A percentile compares a stretch with the other conserved stretches of the same genome.
Conservation (phyloP, 2,329 filamentous ascomycete genomes). For the Penicillium sp. region DNA sequence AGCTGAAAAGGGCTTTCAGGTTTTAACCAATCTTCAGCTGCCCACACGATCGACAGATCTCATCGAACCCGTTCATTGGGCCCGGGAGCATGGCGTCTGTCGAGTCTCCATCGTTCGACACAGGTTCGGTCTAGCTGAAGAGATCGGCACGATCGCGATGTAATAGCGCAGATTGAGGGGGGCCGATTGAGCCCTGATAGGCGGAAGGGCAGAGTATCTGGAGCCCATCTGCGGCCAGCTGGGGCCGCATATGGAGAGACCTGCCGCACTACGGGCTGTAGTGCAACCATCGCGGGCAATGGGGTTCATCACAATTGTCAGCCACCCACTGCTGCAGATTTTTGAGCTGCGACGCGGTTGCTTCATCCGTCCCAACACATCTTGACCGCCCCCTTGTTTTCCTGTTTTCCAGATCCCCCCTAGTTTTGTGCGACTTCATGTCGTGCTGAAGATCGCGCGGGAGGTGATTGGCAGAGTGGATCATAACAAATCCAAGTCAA, state of each 20-base stretch:
- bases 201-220: slow-evolving; percentile 12
- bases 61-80: slow-evolving; percentile 9
- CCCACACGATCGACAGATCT: slow-evolving; percentile 22
- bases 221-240: slow-evolving; percentile 17
- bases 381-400: slow-evolving; percentile 11
- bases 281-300: slow-evolving; percentile 23
- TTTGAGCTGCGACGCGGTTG: not conserved
- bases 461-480: slow-evolving; percentile 6
- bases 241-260: slow-evolving; percentile 5
- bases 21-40: slow-evolving; percentile 19
- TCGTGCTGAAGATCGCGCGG: not conserved
- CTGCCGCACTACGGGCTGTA: slow-evolving; percentile 19
- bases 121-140: slow-evolving; percentile 17
- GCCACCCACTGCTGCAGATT: slow-evolving; percentile 11
- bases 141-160: slow-evolving; percentile 26
- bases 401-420: not conserved
- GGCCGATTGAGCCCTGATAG: slow-evolving; percentile 18
- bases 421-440: not conserved
- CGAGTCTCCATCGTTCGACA: slow-evolving; percentile 23
- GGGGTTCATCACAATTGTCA: slow-evolving; percentile 22
- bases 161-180: slow-evolving; percentile 25
- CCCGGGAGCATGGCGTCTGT: slow-evolving; percentile 7
- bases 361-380: slow-evolving; percentile 3
- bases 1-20: slow-evolving; percentile 10
- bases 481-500: not conserved